Evolutionary conservation across 768 basidiomycete genomes (phyloP).

Genomic region (Kwoniella shandongensis): DNA sequence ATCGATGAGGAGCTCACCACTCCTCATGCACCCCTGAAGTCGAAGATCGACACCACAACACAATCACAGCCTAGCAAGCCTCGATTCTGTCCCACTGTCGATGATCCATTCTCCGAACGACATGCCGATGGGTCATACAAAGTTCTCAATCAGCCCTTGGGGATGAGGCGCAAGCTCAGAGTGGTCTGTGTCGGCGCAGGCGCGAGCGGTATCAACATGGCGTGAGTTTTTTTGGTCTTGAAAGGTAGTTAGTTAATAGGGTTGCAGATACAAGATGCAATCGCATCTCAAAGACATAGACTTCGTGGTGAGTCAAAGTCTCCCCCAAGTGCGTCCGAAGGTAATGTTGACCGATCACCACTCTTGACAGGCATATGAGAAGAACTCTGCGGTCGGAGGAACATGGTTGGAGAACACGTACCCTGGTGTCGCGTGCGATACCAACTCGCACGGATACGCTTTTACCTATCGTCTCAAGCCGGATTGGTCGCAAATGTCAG

Average conservation of each 20-base stretch:
- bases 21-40: constrained; percentile 2
- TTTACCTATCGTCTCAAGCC: constrained; percentile 20
- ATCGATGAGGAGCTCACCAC: not conserved
- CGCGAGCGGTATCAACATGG: constrained; percentile 28
- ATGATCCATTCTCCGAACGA: constrained; percentile 10
- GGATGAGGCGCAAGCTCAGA: constrained; percentile 18
- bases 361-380: constrained; percentile 17
- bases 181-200: constrained; percentile 27
- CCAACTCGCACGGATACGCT: constrained; percentile 14
- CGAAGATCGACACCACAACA: not conserved
- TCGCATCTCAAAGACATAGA: constrained; percentile 22
- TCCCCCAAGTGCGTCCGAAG: not conserved
- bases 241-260: not conserved
- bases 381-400: constrained; percentile 22
- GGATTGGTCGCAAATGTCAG: constrained; percentile 55
- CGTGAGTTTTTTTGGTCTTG: constrained; percentile 13
- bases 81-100: constrained; percentile 10
- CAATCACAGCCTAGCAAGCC: not conserved
- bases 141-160: constrained; percentile 26
- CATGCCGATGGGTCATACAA: constrained; percentile 16
- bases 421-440: constrained; percentile 53
- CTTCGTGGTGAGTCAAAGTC: constrained; percentile 6
- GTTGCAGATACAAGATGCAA: constrained; percentile 5
- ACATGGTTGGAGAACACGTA: constrained; percentile 21
- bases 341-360: no score